Base-by-base conservation (phyloP, 805 yeast genomes). In the Kodamaea fukazawae region DNA sequence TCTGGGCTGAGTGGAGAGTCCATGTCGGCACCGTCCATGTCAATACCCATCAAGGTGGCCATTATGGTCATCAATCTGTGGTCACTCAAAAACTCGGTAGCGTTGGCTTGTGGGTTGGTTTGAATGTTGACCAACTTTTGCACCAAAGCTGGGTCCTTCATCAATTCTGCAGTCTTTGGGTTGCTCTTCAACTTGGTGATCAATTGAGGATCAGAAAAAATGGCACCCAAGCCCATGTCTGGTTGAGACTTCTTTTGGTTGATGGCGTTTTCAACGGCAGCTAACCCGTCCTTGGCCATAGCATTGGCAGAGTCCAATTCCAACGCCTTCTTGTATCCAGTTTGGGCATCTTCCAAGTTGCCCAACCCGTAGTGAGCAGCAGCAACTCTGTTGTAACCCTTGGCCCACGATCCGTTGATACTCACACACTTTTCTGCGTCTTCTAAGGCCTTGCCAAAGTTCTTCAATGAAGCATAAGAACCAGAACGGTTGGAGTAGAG, bases 401-500 rank as follows among this genome's bases (percentile, higher is more conserved):
- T 93, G 15, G 96, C 89, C 98, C 98, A 93, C 2, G 83, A 49
- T 11, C 89, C 82, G 48, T 86, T 87, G 65, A 89, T 80, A 54
- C 78, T 75, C 39, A 85, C 81, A 66, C 96, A 85, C 56, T 84
- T 78, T 43, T 86, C 66, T 12, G 98, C 99, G 62, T 93, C 99
- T 33, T 72, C 69, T 44, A 88, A 70, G 3, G 98, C 99, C 44
- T 81, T 68, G 15, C 61, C 61, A 55, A 81, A 93, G 53, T 89
- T 68, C 55, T 80, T 79, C 67, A 81, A 65, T 5, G 96, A 86
- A 4, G 97, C 84, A 55, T 83, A 83, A 42, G 88, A 78, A 10
- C 96, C 99, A 8, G 98, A 90, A 63, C 99, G 81, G 70, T 93
- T 93, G 36, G 97, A 89, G 61, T 72, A 90, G 40, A 93, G 73